Evolutionary conservation across 495 filamentous ascomycete species (phyloP).

Genomic region (Evansstolkia leycettana): DNA sequence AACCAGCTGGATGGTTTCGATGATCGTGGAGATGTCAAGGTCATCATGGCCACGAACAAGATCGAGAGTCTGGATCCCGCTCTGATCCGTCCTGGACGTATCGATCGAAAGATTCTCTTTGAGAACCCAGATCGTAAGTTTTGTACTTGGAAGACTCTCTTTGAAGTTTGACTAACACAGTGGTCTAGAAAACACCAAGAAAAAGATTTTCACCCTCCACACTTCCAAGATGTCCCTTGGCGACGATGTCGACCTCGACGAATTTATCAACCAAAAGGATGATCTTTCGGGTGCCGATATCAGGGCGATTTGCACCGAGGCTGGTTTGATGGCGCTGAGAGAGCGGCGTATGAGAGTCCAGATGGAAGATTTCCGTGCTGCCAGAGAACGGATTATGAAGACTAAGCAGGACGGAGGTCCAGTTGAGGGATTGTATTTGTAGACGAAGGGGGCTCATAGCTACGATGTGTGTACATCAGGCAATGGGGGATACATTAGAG

Average conservation of each 20-base stretch:
- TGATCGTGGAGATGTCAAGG: constrained; percentile 97
- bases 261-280: constrained; percentile 98
- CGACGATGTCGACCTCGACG: constrained; percentile 91
- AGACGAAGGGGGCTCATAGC: constrained; percentile 22
- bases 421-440: constrained; percentile 91
- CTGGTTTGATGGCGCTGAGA: constrained; percentile 86
- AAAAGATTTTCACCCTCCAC: constrained; percentile 99
- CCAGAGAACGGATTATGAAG: constrained; percentile 89
- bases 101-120: constrained; percentile 98
- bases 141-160: background rate
- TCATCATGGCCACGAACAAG: constrained; percentile 99
- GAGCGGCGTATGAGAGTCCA: constrained; percentile 97
- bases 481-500: constrained; percentile 1
- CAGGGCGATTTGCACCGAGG: constrained; percentile 96
- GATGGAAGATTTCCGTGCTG: constrained; percentile 94
- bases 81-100: constrained; percentile 92
- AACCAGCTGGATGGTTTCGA: constrained; percentile 99
- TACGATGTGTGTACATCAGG: constrained; percentile 1
- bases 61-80: constrained; percentile 96
- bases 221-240: constrained; percentile 97
- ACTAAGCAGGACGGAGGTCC: constrained; percentile 98
- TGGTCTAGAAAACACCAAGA: constrained; percentile 79
- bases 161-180: constrained; percentile 25
- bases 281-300: constrained; percentile 97
- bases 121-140: constrained; percentile 92